Evolutionary conservation across 352 stramenopile species (phyloP).

Genomic region (Pythium dissotocum): DNA sequence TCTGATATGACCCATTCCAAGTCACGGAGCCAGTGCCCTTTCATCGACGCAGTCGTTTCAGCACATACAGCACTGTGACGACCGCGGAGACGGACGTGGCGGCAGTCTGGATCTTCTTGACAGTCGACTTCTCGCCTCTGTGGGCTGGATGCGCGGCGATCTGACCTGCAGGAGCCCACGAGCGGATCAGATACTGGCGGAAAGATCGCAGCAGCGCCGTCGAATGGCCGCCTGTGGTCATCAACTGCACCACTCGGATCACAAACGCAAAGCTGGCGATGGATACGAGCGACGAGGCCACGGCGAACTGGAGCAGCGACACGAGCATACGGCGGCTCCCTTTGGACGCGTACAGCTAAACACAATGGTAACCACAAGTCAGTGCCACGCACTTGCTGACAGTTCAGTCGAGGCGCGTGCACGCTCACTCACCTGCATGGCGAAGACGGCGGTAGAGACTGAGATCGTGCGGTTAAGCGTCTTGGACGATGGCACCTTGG

Average conservation of each 20-base stretch:
- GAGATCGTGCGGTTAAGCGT: slow-evolving; percentile 68
- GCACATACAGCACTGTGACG: slow-evolving; percentile 35
- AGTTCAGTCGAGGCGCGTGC: background rate
- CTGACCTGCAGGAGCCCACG: slow-evolving; percentile 20
- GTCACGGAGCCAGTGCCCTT: background rate
- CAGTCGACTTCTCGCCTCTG: slow-evolving; percentile 12
- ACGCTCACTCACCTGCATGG: slow-evolving; percentile 45
- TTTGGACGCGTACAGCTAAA: slow-evolving; percentile 66
- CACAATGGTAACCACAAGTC: background rate
- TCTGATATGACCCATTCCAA: no score
- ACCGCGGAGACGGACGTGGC: slow-evolving; percentile 46
- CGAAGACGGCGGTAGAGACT: slow-evolving; percentile 67
- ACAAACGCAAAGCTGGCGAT: slow-evolving; percentile 51
- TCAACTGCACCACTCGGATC: slow-evolving; percentile 30
- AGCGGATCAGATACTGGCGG: slow-evolving; percentile 28
- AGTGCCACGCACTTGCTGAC: background rate
- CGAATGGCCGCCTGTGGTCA: slow-evolving; percentile 21
- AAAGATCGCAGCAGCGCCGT: slow-evolving; percentile 24
- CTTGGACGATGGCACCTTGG: slow-evolving; percentile 56
- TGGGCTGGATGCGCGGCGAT: slow-evolving; percentile 25
- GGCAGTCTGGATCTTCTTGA: slow-evolving; percentile 31
- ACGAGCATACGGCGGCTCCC: slow-evolving; percentile 61
- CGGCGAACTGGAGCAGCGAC: slow-evolving; percentile 55
- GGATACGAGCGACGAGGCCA: slow-evolving; percentile 62
- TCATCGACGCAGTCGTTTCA: slow-evolving; percentile 25